A percentile compares a stretch with the other conserved stretches of the same genome.
These are phyloP conservation scores for Cryomyces minteri DNA, from an alignment of 495 filamentous ascomycete genomes.

Conservation along the genomic window DNA sequence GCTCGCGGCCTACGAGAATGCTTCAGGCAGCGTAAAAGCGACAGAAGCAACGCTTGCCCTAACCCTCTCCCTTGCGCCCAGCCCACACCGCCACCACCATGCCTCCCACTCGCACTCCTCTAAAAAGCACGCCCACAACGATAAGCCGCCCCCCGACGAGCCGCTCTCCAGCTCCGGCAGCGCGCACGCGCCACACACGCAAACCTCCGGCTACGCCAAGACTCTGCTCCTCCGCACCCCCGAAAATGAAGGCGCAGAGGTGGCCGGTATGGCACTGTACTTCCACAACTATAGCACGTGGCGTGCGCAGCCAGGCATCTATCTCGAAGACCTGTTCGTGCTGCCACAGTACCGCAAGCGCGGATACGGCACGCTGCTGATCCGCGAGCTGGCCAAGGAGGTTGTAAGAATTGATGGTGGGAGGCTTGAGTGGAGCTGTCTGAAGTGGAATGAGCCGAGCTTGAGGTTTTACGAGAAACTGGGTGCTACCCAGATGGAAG, in stretches of 20 bases:
- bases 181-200: not conserved
- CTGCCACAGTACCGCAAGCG: constrained; percentile 44
- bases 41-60: constrained; percentile 51
- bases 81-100: constrained; percentile 5
- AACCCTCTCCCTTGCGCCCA: constrained; percentile 59
- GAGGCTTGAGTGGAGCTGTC: constrained; percentile 80
- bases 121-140: constrained; percentile 2
- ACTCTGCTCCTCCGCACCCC: constrained; percentile 18
- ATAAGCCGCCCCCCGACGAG: constrained; percentile 5
- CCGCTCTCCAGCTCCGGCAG: not conserved
- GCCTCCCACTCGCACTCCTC: not conserved
- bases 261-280: constrained; percentile 44
- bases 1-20: constrained; percentile 72
- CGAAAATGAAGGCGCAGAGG: constrained; percentile 10
- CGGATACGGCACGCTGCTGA: constrained; percentile 62
- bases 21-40: constrained; percentile 56
- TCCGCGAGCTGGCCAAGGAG: constrained; percentile 61
- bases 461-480: constrained; percentile 74
- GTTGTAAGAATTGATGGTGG: constrained; percentile 50
- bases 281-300: constrained; percentile 72
- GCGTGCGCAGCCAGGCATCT: constrained; percentile 72
- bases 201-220: constrained; percentile 21
- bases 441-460: constrained; percentile 80
- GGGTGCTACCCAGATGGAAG: constrained; percentile 63
- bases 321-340: constrained; percentile 88